Conservation (phyloP, 169 alveolate genomes). For the Eimeria brunetti region DNA sequence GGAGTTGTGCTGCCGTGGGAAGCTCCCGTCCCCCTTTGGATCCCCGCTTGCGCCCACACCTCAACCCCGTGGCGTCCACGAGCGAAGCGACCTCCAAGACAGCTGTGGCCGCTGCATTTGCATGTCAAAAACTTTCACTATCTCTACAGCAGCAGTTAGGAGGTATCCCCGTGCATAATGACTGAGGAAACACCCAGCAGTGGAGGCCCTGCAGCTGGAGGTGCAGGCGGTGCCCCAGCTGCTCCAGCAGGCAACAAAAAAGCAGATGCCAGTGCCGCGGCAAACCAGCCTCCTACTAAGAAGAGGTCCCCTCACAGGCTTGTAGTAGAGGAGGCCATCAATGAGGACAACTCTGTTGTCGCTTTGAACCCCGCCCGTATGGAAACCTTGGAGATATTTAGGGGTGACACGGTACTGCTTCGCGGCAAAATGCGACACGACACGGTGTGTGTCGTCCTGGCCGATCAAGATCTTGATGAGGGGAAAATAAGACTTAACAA, state of each 20-base stretch:
- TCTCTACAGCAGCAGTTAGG: background rate
- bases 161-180: slow-evolving; percentile 22
- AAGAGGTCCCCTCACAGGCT: slow-evolving; percentile 85
- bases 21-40: background rate
- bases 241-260: slow-evolving; percentile 24
- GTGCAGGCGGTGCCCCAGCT: slow-evolving; percentile 51
- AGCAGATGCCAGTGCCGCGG: slow-evolving; percentile 11
- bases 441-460: slow-evolving; percentile 99
- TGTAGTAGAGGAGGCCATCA: slow-evolving; percentile 96
- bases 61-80: slow-evolving; percentile 26
- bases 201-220: slow-evolving; percentile 47
- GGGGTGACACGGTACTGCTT: slow-evolving; percentile 99
- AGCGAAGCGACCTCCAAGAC: slow-evolving; percentile 4
- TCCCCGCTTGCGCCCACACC: background rate
- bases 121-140: background rate
- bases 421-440: slow-evolving; percentile 99
- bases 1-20: slow-evolving; percentile 30
- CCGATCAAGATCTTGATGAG: slow-evolving; percentile 98
- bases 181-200: slow-evolving; percentile 55
- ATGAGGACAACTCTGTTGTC: slow-evolving; percentile 99
- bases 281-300: slow-evolving; percentile 71
- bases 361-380: slow-evolving; percentile 96
- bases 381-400: slow-evolving; percentile 97
- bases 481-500: slow-evolving; percentile 98
- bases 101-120: background rate